Base-by-base conservation (phyloP, 352 stramenopile genomes). In the Plasmopara muralis region DNA sequence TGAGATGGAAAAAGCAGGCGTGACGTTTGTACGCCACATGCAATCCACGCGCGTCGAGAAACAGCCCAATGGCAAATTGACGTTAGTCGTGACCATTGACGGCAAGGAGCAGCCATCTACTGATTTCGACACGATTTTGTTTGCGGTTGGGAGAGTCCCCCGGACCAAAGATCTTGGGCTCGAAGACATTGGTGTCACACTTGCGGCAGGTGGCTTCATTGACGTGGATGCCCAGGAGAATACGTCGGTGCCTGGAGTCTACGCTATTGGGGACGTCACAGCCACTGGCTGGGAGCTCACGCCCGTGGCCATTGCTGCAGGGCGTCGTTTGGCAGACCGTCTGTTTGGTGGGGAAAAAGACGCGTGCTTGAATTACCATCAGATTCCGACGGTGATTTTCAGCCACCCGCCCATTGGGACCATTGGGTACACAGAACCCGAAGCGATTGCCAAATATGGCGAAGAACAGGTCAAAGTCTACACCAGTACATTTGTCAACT, bases 351-450 rank as follows among this genome's bases (percentile, higher is more conserved):
- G 78, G 43, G 87, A 90, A 61, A 68, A 70, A 43, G 59, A 85
- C 46, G 77, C 80, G 35, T 83, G 70, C 49, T 57, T 92, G 28
- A 64, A 93, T 59, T 98, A 98, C 74, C 83, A 97, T 50, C 70
- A 95, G 47, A 97, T 99, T 47, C 91, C 95, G 6, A 98, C 94
- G 8, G 93, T 98, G 9, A 90, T 99, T 15, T 99, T 99, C 77
- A 97, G 85, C 42, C 95, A 98, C 74, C 96, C 95, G 28, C 87
- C 93, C 48, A 96, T 99, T 64, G 95, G 91, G 47, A 98, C 93
- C 9, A 85, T 94, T 60, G 96, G 96, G 31, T 86, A 97, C 59
- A 98, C 93, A 6, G 93, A 99, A 69, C 68, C 70, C 0, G 63
- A 98, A 55, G 96, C 95, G 1, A 70, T 95, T 20, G 83, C 72